Percentiles rank a stretch among this genome's conserved stretches.
Conservation (phyloP, 1,284 basidiomycete species). For the Peniophora sp. region DNA sequence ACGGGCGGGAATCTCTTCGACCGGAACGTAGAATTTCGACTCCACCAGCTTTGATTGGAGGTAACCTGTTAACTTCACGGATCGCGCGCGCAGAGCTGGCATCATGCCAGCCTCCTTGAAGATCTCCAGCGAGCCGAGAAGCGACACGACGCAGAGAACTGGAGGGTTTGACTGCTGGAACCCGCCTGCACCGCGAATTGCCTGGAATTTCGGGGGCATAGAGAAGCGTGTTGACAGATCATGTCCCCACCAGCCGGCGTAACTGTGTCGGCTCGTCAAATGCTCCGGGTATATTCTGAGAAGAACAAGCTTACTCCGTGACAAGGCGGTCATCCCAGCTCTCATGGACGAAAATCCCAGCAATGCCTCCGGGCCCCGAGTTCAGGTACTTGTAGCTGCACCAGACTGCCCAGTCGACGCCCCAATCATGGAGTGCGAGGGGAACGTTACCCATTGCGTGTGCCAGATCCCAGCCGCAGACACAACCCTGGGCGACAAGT, state of each 20-base stretch:
- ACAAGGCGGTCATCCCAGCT: conserved; percentile 58
- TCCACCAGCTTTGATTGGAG: conserved; percentile 59
- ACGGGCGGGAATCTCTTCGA: conserved; percentile 27
- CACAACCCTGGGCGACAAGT: conserved; percentile 59
- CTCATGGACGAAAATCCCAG: conserved; percentile 86
- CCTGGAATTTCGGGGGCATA: conserved; percentile 81
- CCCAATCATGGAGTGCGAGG: conserved; percentile 86
- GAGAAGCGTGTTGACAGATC: conserved; percentile 81
- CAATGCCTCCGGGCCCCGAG: conserved; percentile 92
- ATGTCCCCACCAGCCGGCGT: conserved; percentile 98
- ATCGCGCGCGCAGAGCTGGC: conserved; percentile 59
- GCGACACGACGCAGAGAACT: conserved; percentile 69
- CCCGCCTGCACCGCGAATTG: conserved; percentile 86
- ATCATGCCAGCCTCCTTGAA: conserved; percentile 77
- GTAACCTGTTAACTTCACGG: conserved; percentile 59
- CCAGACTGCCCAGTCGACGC: conserved; percentile 96
- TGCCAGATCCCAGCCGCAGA: conserved; percentile 94
- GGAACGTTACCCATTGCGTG: conserved; percentile 95
- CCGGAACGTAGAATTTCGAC: conserved; percentile 56
- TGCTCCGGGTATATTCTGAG: not conserved
- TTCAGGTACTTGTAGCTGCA: conserved; percentile 98
- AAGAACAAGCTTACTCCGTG: conserved; percentile 41
- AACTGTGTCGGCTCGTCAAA: conserved; percentile 34
- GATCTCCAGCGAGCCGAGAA: conserved; percentile 77
- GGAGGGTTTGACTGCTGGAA: conserved; percentile 95